Evolutionary conservation across 306 rosid species (phyloP).

Genomic region (Dryas octopetala): DNA sequence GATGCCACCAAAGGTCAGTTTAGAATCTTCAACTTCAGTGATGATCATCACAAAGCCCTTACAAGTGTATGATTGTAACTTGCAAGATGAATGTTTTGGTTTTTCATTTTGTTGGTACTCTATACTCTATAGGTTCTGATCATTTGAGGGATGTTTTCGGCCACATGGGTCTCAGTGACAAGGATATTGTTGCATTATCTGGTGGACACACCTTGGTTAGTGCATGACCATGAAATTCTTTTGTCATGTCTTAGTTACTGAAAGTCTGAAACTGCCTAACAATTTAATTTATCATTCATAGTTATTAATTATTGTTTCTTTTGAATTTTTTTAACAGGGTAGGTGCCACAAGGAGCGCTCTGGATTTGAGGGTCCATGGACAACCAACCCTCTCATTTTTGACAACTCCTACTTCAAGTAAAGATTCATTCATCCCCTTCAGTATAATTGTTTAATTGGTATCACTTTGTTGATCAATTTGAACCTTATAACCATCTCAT

Average conservation of each 20-base stretch:
- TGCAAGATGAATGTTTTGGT: neutral
- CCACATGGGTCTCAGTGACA: slow-evolving; percentile 61
- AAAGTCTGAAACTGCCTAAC: too few relatives aligned
- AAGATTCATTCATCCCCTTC: neutral
- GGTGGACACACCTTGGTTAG: slow-evolving; percentile 75
- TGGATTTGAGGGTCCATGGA: slow-evolving; percentile 74
- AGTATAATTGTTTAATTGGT: neutral
- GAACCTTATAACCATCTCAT: neutral
- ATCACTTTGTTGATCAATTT: neutral
- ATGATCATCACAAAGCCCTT: neutral
- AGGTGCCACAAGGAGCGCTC: slow-evolving; percentile 69
- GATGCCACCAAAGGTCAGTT: slow-evolving; percentile 50
- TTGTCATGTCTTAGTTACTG: too few relatives aligned
- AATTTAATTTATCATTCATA: too few relatives aligned
- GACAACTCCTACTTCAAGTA: slow-evolving; percentile 68
- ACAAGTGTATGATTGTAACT: neutral
- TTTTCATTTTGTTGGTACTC: neutral
- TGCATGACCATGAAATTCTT: neutral
- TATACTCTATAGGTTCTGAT: slow-evolving; percentile 57
- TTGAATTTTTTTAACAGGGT: slow-evolving; percentile 36
- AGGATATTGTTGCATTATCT: slow-evolving; percentile 63
- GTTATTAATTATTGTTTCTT: neutral
- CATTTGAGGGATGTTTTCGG: slow-evolving; percentile 66
- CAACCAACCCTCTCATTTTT: slow-evolving; percentile 51
- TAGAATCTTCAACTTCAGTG: neutral